phyloP scores from a whole-genome alignment of 177 flowering plant species.

The Vitis hybrid region DNA sequence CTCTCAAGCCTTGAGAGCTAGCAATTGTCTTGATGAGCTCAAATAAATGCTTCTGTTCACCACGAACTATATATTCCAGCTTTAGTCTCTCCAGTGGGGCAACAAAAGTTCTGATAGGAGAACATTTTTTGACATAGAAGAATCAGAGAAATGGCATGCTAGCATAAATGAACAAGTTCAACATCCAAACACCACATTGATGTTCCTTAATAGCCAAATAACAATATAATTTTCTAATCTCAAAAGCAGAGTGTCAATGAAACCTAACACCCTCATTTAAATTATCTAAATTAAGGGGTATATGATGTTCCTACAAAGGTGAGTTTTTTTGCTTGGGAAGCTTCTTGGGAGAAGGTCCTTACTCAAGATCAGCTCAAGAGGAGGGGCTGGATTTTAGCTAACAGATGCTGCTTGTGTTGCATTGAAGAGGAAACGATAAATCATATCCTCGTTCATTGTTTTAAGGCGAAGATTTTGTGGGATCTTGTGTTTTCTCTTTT shows the following conservation, averaged over 20 bases:
- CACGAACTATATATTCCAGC: constrained; percentile 92
- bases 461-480: too few species aligned
- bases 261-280: background rate
- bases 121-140: constrained; percentile 10
- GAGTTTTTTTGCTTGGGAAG: too few species aligned
- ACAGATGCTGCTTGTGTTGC: too few species aligned
- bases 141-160: background rate
- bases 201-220: background rate
- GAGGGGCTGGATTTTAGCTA: too few species aligned
- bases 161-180: constrained; percentile 3
- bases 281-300: background rate
- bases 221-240: background rate
- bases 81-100: constrained; percentile 95
- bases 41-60: constrained; percentile 68
- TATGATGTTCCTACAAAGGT: too few species aligned
- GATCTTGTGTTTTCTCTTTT: too few species aligned
- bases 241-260: background rate
- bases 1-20: constrained; percentile 68
- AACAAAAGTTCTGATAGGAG: constrained; percentile 65
- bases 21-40: constrained; percentile 75
- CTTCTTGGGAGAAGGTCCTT: too few species aligned
- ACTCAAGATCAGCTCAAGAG: too few species aligned
- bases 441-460: too few species aligned
- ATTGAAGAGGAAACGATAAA: too few species aligned
- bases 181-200: background rate